Evolutionary conservation across 371 early-diverging fungal genomes (phyloP), one percentile per base, ranked within the genome.

Genomic region (Mortierella sp.): DNA sequence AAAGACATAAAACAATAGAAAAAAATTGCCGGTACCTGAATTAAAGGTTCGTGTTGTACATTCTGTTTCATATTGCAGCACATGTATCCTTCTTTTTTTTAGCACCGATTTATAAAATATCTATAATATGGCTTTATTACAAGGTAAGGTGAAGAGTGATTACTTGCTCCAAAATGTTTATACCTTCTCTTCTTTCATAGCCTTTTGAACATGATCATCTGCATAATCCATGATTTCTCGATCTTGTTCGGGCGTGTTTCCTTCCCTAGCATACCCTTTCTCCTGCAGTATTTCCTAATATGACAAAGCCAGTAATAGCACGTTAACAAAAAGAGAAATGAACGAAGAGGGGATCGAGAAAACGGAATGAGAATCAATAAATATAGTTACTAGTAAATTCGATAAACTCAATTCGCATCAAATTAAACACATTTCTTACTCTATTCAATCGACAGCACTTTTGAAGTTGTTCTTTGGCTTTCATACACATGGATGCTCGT

Each of bases 401-500:
- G 5, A 42, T 15, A 42, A 35, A 6, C 35, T 6, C 9, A 37
- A 37, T 13, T 8, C 31, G 32, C 8, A 29, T n/a, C 54, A 45
- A 31, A 22, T 23, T 10, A 61, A 8, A 32, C 42, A 45, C 2
- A 7, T 9, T 31, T 37, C 26, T 23, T 45, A 31, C 57, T 26
- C 22, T 22, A n/a, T 89, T 88, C 45, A 83, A 54, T 8, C 84
- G 81, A 56, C 80, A 88, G 58, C 90, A 90, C 19, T 74, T 70
- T 85, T 88, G 87, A 62, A 90, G 86, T 54, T 62, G 78, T 42
- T 87, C 86, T 53, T 88, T 88, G 68, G 87, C 88, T 56, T 85
- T 85, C 76, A 88, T 87, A 65, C 90, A 90, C 89, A 90, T 87
- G 29, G 84, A 85, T 1, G 89, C 89, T 55, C 87, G 88, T 51